A percentile compares a stretch with the other conserved stretches of the same genome.
Conservation (phyloP, 345 rosid genomes). For the Durio zibethinus region DNA sequence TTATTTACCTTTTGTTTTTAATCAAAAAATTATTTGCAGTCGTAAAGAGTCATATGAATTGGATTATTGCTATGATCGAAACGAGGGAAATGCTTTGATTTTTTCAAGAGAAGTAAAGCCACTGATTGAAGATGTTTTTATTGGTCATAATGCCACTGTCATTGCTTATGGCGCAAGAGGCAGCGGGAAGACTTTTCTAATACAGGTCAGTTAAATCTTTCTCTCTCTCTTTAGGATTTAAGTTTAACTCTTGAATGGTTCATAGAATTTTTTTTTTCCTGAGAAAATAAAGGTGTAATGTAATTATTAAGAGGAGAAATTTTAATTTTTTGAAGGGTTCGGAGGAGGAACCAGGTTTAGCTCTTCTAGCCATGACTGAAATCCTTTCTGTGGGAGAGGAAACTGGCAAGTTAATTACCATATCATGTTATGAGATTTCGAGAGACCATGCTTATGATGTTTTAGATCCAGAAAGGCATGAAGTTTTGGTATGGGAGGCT, state of each 20-base stretch:
- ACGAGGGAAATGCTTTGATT: constrained; percentile 33
- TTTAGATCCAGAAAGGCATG: constrained; percentile 39
- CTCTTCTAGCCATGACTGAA: constrained; percentile 41
- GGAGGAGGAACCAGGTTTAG: constrained; percentile 49
- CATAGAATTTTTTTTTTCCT: neutral
- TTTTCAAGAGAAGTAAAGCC: constrained; percentile 56
- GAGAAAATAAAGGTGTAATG: neutral
- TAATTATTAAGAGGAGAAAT: neutral
- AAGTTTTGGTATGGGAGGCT: constrained; percentile 40
- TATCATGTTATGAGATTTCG: constrained; percentile 52
- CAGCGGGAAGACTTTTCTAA: constrained; percentile 55
- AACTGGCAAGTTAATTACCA: constrained; percentile 28
- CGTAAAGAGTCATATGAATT: constrained; percentile 46
- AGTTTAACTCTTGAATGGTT: neutral
- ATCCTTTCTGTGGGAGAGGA: constrained; percentile 42
- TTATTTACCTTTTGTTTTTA: neutral
- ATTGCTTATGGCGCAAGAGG: constrained; percentile 71
- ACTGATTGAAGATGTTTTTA: constrained; percentile 45
- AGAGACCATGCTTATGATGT: constrained; percentile 56
- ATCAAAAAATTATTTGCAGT: constrained; percentile 26
- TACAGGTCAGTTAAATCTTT: constrained; percentile 40
- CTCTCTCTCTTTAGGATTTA: neutral
- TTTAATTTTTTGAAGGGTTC: constrained; percentile 45
- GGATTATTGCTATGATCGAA: constrained; percentile 53
- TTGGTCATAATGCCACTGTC: constrained; percentile 50